phyloP scores from a whole-genome alignment of 2,329 filamentous ascomycete species.

The Cytospora schulzeri region DNA sequence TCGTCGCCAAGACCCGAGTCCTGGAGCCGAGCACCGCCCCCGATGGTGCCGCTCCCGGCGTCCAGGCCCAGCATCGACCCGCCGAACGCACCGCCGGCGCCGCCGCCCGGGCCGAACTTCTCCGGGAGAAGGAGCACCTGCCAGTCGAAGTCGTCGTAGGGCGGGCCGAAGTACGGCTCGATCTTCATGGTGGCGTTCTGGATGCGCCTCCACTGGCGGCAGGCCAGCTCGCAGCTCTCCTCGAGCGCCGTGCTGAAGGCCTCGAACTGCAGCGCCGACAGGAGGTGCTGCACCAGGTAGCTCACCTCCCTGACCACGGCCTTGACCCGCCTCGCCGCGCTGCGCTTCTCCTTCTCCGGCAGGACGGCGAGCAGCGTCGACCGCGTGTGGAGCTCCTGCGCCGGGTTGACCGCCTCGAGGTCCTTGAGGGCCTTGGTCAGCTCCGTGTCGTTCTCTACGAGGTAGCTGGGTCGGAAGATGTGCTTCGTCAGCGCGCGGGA shows the following conservation, averaged over 20 bases:
- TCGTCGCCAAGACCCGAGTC: constrained; percentile 24
- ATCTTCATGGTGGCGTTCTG: constrained; percentile 39
- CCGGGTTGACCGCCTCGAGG: constrained; percentile 36
- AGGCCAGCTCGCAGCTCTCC: constrained; percentile 35
- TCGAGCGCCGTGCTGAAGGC: constrained; percentile 36
- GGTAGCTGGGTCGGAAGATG: constrained; percentile 41
- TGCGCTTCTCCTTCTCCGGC: constrained; percentile 35
- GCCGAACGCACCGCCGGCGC: background rate
- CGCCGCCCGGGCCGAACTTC: constrained; percentile 26
- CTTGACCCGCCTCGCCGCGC: constrained; percentile 35
- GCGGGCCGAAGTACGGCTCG: constrained; percentile 41
- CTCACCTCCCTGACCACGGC: constrained; percentile 40
- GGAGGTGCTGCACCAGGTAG: constrained; percentile 39
- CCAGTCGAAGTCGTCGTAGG: constrained; percentile 41
- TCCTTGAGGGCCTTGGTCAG: constrained; percentile 36
- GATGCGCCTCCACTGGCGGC: constrained; percentile 39
- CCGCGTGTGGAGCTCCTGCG: constrained; percentile 37
- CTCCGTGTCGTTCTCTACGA: constrained; percentile 37
- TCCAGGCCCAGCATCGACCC: constrained; percentile 16
- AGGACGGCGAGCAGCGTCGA: constrained; percentile 37
- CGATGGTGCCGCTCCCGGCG: constrained; percentile 6
- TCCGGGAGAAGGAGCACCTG: constrained; percentile 39
- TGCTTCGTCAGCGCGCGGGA: constrained; percentile 38
- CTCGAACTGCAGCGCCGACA: constrained; percentile 37
- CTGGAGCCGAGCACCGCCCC: background rate